Percentiles rank a stretch among this genome's conserved stretches.
phyloP scores from a whole-genome alignment of 768 basidiomycete species.

The Xanthoconium stramineum region DNA sequence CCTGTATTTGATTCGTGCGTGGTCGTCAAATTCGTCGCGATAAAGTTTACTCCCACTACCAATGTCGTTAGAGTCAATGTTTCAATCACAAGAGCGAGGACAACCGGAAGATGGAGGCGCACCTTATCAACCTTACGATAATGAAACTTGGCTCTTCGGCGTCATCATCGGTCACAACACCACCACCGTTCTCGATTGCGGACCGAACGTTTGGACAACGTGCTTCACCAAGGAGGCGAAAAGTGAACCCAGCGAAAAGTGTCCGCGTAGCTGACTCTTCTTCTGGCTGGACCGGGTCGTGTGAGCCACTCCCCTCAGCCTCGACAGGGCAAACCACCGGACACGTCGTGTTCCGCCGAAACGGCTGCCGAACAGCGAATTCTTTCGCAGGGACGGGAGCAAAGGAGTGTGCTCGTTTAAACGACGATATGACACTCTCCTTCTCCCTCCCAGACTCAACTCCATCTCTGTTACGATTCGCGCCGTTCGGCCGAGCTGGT shows the following conservation, averaged over 20 bases:
- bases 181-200: conserved; percentile 64
- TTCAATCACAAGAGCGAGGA: neutral
- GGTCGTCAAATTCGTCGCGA: conserved; percentile 48
- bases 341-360: conserved; percentile 41
- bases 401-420: conserved; percentile 66
- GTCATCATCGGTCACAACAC: conserved; percentile 41
- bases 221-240: conserved; percentile 69
- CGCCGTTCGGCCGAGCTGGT: neutral
- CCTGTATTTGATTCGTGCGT: conserved; percentile 54
- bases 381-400: conserved; percentile 35
- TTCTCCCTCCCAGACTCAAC: conserved; percentile 10
- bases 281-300: neutral
- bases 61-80: neutral
- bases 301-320: conserved; percentile 16
- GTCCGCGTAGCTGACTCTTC: neutral
- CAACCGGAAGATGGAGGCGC: neutral
- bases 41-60: conserved; percentile 69
- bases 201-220: conserved; percentile 49
- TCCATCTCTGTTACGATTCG: neutral
- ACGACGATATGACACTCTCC: conserved; percentile 51
- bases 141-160: conserved; percentile 57
- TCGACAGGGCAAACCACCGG: conserved; percentile 12
- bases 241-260: conserved; percentile 55
- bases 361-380: conserved; percentile 38
- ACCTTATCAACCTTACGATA: conserved; percentile 76